A percentile compares a stretch with the other conserved stretches of the same genome.
Conservation (phyloP, 352 stramenopile species). For the Thraustochytrium sp. region DNA sequence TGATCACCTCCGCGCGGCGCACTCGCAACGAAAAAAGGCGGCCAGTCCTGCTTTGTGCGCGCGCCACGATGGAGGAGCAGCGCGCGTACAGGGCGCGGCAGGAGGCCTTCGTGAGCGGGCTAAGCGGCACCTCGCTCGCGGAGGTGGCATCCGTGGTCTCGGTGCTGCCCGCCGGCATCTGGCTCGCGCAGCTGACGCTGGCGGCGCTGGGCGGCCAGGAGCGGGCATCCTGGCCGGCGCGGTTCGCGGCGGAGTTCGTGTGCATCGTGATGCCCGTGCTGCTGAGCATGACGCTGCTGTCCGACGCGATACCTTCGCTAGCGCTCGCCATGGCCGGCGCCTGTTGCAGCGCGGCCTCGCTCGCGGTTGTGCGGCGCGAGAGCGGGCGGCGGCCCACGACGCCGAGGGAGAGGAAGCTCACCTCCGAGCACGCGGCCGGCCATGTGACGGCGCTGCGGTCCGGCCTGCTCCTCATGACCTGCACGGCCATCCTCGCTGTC, state of each 20-base stretch:
- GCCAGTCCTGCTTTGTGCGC: no score
- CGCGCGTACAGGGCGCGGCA: constrained; percentile 22
- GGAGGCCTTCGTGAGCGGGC: constrained; percentile 45
- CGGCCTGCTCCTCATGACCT: constrained; percentile 51
- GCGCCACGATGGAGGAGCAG: neutral
- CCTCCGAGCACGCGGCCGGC: neutral
- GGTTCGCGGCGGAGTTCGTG: neutral
- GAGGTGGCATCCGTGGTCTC: neutral
- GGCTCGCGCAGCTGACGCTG: neutral
- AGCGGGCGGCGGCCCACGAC: neutral
- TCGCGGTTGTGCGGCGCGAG: no score
- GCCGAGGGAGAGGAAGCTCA: neutral
- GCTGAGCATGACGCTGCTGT: neutral
- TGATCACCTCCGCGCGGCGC: no score
- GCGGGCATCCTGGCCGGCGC: neutral
- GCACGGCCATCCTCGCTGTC: constrained; percentile 90
- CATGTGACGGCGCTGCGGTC: constrained; percentile 30
- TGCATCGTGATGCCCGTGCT: neutral
- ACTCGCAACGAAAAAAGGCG: no score
- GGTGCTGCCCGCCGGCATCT: neutral
- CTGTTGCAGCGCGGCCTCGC: neutral
- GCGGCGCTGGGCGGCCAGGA: neutral
- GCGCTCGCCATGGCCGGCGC: neutral
- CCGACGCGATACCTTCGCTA: neutral
- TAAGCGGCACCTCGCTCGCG: neutral